phyloP scores from a whole-genome alignment of 2,329 filamentous ascomycete species.

The Microcyclospora pomicola region DNA sequence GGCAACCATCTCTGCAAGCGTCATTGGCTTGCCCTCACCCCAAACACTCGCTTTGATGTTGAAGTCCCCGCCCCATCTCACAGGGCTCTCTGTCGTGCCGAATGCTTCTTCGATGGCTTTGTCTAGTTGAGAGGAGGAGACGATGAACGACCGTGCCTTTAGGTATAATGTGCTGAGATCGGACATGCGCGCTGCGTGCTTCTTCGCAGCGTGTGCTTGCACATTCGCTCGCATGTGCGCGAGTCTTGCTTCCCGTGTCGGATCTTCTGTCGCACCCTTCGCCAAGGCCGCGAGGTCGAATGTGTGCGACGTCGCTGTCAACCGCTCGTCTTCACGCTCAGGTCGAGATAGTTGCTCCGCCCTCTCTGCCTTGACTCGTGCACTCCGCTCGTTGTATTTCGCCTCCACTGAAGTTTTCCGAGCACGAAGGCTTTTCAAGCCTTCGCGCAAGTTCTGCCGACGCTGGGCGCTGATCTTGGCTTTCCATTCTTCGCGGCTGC shows the following conservation, averaged over 20 bases:
- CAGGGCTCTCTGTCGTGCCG: constrained; percentile 38
- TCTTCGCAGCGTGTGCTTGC: constrained; percentile 8
- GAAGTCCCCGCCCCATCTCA: not conserved
- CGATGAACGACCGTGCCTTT: constrained; percentile 76
- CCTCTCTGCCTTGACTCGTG: constrained; percentile 36
- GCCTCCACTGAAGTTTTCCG: constrained; percentile 42
- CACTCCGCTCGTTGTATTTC: constrained; percentile 28
- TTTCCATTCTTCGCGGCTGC: constrained; percentile 50
- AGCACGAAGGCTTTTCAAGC: constrained; percentile 53
- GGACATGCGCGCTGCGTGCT: constrained; percentile 33
- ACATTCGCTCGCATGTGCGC: constrained; percentile 23
- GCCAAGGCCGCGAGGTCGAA: constrained; percentile 19
- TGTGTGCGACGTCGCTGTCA: constrained; percentile 55
- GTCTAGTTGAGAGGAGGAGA: constrained; percentile 63
- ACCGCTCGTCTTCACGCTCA: constrained; percentile 59
- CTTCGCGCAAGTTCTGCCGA: constrained; percentile 56
- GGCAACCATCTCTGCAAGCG: constrained; percentile 35
- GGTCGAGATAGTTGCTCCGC: constrained; percentile 45
- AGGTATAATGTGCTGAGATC: constrained; percentile 79
- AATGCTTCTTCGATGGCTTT: constrained; percentile 64
- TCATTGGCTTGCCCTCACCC: constrained; percentile 34
- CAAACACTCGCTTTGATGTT: constrained; percentile 25
- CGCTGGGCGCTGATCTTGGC: constrained; percentile 57
- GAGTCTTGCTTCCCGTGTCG: constrained; percentile 43
- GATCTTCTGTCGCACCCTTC: constrained; percentile 40